These are phyloP conservation scores for Penicillium digitatum DNA, from an alignment of 2,329 filamentous ascomycete genomes.

Conservation along the genomic window DNA sequence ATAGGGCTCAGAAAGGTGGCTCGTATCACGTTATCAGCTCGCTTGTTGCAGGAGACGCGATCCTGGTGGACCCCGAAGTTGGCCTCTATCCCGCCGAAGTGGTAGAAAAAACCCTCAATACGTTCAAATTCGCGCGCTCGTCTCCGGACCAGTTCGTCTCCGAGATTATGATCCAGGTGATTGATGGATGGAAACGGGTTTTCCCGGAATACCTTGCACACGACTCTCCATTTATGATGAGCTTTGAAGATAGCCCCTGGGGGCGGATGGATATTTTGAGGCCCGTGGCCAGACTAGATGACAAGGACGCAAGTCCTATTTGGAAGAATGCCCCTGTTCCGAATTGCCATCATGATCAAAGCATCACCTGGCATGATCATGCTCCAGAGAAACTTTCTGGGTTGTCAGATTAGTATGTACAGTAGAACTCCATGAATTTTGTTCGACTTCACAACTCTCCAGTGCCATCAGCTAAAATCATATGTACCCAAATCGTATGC, in stretches of 20 bases:
- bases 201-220: slow-evolving; percentile 16
- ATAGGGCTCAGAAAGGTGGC: slow-evolving; percentile 14
- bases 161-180: slow-evolving; percentile 12
- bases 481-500: not conserved
- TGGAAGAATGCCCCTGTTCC: slow-evolving; percentile 16
- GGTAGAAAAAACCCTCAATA: slow-evolving; percentile 1
- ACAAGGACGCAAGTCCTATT: slow-evolving; percentile 13
- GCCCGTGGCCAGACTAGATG: slow-evolving; percentile 10
- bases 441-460: not conserved
- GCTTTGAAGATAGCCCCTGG: slow-evolving; percentile 12
- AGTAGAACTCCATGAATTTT: not conserved
- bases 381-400: not conserved
- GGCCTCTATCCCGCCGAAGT: slow-evolving; percentile 27
- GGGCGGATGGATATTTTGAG: slow-evolving; percentile 12
- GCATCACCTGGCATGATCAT: slow-evolving; percentile 8
- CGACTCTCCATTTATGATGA: slow-evolving; percentile 16
- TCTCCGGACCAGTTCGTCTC: slow-evolving; percentile 18
- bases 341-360: slow-evolving; percentile 10
- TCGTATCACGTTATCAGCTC: slow-evolving; percentile 27
- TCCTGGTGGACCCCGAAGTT: slow-evolving; percentile 30
- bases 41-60: slow-evolving; percentile 30
- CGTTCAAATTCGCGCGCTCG: slow-evolving; percentile 11
- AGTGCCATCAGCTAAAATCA: not conserved
- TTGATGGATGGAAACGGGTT: slow-evolving; percentile 14
- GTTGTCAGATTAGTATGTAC: not conserved